Evolutionary conservation across 192 early-diverging fungal genomes (phyloP).

Genomic region (Rhizophagus sp.): DNA sequence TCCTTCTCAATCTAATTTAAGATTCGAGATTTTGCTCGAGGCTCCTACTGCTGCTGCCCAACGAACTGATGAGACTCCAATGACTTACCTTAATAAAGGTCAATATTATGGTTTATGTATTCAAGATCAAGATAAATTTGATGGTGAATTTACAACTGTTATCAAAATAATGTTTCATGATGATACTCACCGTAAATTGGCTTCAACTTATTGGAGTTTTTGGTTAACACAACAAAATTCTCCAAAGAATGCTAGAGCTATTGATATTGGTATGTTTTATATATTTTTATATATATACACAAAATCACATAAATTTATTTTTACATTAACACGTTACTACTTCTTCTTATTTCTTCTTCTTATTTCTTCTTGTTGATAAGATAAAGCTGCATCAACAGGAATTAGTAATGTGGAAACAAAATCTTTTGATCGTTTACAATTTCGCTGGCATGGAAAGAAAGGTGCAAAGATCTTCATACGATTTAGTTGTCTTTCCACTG

Average conservation of each 20-base stretch:
- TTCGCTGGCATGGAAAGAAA: constrained; percentile 68
- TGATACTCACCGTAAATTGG: constrained; percentile 61
- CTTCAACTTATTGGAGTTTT: constrained; percentile 69
- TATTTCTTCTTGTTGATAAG: constrained; percentile 14
- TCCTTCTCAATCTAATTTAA: constrained; percentile 32
- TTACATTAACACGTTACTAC: not conserved
- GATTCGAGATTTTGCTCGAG: constrained; percentile 38
- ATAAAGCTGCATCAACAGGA: constrained; percentile 56
- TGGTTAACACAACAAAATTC: constrained; percentile 70
- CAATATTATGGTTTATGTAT: constrained; percentile 61
- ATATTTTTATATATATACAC: not conserved
- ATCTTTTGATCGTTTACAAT: constrained; percentile 69
- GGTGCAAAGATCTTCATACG: constrained; percentile 65
- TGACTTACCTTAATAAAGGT: constrained; percentile 77
- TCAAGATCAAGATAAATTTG: constrained; percentile 48
- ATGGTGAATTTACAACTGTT: constrained; percentile 55
- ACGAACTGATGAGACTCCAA: constrained; percentile 54
- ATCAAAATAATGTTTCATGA: constrained; percentile 73
- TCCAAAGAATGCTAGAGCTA: constrained; percentile 56
- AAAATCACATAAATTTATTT: not conserved
- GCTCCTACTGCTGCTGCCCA: constrained; percentile 59
- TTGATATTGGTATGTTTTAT: constrained; percentile 57
- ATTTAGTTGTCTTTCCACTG: constrained; percentile 77
- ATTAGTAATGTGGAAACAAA: constrained; percentile 55
- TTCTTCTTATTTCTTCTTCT: not conserved